phyloP scores from a whole-genome alignment of 768 basidiomycete genomes.

The Multifurca ochricompacta region DNA sequence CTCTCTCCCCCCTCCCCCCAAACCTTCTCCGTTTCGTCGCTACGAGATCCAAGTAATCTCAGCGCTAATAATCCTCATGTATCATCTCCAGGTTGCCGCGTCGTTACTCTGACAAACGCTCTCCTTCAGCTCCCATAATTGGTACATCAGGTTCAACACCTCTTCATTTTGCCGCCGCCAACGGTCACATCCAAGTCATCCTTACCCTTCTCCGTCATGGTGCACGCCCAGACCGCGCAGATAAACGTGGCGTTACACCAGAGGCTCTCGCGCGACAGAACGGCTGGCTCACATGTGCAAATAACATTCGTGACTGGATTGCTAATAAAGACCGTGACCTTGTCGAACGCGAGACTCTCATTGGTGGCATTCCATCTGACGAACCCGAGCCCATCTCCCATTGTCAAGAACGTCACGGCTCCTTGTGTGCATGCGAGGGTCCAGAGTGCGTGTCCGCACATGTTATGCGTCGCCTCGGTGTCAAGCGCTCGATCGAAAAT shows the following conservation, averaged over 20 bases:
- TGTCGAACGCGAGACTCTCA: constrained; percentile 36
- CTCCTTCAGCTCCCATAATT: constrained; percentile 60
- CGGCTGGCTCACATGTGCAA: constrained; percentile 72
- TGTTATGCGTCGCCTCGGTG: constrained; percentile 39
- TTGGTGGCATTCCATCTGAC: constrained; percentile 20
- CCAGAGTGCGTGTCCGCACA: constrained; percentile 8
- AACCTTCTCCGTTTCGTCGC: neutral
- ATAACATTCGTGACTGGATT: constrained; percentile 60
- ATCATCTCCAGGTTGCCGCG: constrained; percentile 48
- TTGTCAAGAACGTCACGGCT: constrained; percentile 24
- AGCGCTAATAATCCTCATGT: neutral
- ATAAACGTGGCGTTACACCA: constrained; percentile 90
- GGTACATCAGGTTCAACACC: constrained; percentile 88
- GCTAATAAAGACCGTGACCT: constrained; percentile 56
- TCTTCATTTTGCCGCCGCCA: constrained; percentile 94
- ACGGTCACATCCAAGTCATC: constrained; percentile 77
- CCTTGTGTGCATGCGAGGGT: constrained; percentile 9
- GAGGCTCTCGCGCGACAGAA: constrained; percentile 75
- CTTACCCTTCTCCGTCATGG: constrained; percentile 76
- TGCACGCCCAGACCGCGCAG: constrained; percentile 70
- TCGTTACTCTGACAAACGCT: constrained; percentile 66
- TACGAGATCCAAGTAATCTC: neutral
- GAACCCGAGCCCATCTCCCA: constrained; percentile 31
- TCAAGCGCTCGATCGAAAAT: constrained; percentile 76
- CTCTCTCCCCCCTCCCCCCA: neutral